Evolutionary conservation across 768 basidiomycete species (phyloP).

Genomic region (Leccinum incarnatum): DNA sequence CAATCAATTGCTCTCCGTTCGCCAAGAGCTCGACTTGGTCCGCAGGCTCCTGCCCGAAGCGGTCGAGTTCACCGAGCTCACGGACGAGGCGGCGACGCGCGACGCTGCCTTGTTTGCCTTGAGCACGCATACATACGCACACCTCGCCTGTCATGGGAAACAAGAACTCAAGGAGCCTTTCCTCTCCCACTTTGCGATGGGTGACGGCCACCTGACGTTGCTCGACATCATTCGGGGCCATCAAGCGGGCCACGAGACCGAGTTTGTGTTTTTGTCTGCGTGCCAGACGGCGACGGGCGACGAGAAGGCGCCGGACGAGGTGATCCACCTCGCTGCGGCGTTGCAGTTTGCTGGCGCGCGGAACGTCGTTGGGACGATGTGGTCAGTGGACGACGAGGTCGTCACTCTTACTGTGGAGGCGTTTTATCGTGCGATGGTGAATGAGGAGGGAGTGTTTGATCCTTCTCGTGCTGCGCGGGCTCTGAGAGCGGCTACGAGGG

Average conservation of each 20-base stretch:
- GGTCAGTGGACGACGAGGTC: constrained; percentile 26
- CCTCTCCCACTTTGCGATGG: constrained; percentile 20
- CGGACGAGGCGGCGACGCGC: constrained; percentile 12
- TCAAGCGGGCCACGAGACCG: constrained; percentile 7
- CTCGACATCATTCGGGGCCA: constrained; percentile 19
- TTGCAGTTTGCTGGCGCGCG: constrained; percentile 28
- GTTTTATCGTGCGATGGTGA: constrained; percentile 21
- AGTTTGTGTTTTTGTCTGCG: constrained; percentile 33
- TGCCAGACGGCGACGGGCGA: constrained; percentile 31
- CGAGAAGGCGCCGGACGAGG: constrained; percentile 23
- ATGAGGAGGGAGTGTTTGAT: constrained; percentile 15
- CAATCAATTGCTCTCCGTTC: neutral
- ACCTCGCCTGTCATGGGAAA: constrained; percentile 29
- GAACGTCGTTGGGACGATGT: constrained; percentile 32
- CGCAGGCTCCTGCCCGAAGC: constrained; percentile 8
- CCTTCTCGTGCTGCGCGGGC: constrained; percentile 16
- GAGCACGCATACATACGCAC: constrained; percentile 19
- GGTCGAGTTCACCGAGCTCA: constrained; percentile 10
- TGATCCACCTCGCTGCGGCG: constrained; percentile 31
- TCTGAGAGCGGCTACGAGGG: constrained; percentile 10
- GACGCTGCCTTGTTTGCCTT: constrained; percentile 10
- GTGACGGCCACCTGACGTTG: constrained; percentile 19
- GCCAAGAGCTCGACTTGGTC: constrained; percentile 16
- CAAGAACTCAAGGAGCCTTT: constrained; percentile 15
- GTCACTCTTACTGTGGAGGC: constrained; percentile 13